Base-by-base conservation (phyloP, 1,284 basidiomycete genomes). In the Hymenochaete sp. region DNA sequence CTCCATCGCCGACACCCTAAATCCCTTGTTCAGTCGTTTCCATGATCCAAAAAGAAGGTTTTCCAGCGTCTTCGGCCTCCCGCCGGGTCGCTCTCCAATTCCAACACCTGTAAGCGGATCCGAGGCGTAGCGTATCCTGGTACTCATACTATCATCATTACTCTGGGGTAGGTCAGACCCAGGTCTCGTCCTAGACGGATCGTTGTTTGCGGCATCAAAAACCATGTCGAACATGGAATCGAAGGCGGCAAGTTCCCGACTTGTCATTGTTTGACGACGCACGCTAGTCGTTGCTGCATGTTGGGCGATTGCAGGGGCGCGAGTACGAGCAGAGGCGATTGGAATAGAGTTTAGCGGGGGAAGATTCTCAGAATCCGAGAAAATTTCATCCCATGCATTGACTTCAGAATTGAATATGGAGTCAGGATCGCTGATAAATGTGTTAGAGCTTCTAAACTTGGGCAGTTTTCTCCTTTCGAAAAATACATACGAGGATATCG, bases 211-310 rank as follows among this genome's bases (percentile, higher is more conserved):
- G 8, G 75, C 73, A 42, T 72, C 65, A 57, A 86, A 84, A 33
- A 87, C 76, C 63, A 80, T 64, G 55, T 77, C 70, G 55, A 86
- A 83, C 73, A 86, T 81, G 25, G 79, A 75, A 53, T 81, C 73
- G 52, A 87, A 79, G 1, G 74, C 73, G 47, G 59, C 69, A 51
- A 72, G 68, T 62, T 87, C 84, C 38, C 70, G 71, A 1, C 73
- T 74, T 2, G 81, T 83, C 73, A 87, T 77, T 13, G 73, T 65
- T 53, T 81, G 74, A 27, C 70, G 69, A 28, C 71, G 69, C 10
- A 56, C 54, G 14, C 53, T 59, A 53, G 18, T 52, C 52, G 57
- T 13, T 41, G 52, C 1, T 53, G 1, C 22, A 43, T 25, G 2
- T 13, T 26, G 33, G 27, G 27, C 11, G 43, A 57, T 28, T 48